Conservation (phyloP, 75 land plant genomes). For the Chamaecyparis obtusa region DNA sequence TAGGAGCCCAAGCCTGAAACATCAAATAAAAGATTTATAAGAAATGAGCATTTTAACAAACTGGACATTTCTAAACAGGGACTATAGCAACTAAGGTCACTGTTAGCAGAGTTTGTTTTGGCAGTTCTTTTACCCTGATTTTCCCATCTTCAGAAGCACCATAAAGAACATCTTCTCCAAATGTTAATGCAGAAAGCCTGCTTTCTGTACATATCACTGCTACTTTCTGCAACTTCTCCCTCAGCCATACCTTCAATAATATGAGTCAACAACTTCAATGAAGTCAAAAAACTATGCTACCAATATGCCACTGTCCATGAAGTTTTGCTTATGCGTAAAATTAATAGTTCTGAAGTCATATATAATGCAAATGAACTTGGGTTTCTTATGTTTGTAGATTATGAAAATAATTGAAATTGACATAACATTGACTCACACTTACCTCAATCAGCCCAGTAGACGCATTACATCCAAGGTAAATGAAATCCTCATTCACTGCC, state of each 20-base stretch:
- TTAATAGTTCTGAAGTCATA: not conserved
- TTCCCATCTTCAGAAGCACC: slow-evolving; percentile 21
- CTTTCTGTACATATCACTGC: slow-evolving; percentile 8
- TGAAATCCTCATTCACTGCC: slow-evolving; percentile 19
- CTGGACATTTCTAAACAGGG: not conserved
- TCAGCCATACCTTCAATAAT: slow-evolving; percentile 20
- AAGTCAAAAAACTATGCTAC: not conserved
- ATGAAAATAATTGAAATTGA: too few relatives aligned
- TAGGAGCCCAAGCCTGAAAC: slow-evolving; percentile 4
- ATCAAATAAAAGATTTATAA: not conserved
- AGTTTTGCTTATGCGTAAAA: not conserved
- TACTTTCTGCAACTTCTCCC: slow-evolving; percentile 14
- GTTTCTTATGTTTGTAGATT: not conserved
- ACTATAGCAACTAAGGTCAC: not conserved
- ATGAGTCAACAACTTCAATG: not conserved
- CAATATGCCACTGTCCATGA: not conserved
- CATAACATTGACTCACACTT: not conserved
- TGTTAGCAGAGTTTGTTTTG: not conserved
- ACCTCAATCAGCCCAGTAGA: slow-evolving; percentile 7
- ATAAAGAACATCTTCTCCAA: slow-evolving; percentile 18
- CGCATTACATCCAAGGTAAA: slow-evolving; percentile 13
- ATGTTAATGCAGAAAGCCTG: slow-evolving; percentile 14
- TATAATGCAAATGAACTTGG: not conserved
- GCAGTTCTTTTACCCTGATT: slow-evolving; percentile 15
- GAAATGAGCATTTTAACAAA: not conserved